phyloP scores from a whole-genome alignment of 2,329 filamentous ascomycete species.

The Aspergillus sp. region DNA sequence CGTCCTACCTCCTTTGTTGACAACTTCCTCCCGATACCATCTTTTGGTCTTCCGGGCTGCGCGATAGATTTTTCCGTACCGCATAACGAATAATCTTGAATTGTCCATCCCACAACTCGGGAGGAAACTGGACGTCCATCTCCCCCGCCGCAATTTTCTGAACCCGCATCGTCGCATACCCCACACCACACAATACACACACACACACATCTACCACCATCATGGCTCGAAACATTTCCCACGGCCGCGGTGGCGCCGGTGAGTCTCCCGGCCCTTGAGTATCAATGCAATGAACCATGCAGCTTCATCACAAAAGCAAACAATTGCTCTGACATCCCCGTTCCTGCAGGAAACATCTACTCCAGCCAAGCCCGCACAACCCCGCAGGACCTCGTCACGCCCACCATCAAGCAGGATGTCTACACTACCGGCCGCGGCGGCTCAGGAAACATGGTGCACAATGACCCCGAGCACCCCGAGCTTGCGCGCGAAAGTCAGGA shows the following conservation, averaged over 20 bases:
- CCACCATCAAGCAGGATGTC: constrained; percentile 76
- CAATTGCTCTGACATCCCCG: neutral
- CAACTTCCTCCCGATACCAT: neutral
- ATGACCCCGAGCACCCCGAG: constrained; percentile 63
- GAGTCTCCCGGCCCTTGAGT: constrained; percentile 19
- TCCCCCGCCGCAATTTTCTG: neutral
- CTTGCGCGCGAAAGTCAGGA: constrained; percentile 80
- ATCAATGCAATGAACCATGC: neutral
- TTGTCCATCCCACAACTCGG: neutral
- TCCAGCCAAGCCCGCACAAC: constrained; percentile 52
- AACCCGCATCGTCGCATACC: constrained; percentile 1
- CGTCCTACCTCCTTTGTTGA: constrained; percentile 3
- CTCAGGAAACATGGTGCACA: constrained; percentile 82
- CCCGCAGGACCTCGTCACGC: constrained; percentile 72
- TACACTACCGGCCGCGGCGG: constrained; percentile 91
- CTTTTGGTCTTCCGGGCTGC: neutral
- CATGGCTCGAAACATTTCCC: constrained; percentile 50
- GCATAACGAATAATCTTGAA: neutral
- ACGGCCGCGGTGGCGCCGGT: constrained; percentile 76
- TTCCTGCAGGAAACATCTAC: constrained; percentile 59
- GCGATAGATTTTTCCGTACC: neutral
- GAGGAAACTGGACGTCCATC: neutral
- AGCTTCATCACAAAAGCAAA: neutral
- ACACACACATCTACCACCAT: neutral
- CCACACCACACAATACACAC: neutral